Evolutionary conservation across 2,329 filamentous ascomycete genomes (phyloP), one percentile per base, ranked within the genome.

Genomic region (Colletotrichum sp.): DNA sequence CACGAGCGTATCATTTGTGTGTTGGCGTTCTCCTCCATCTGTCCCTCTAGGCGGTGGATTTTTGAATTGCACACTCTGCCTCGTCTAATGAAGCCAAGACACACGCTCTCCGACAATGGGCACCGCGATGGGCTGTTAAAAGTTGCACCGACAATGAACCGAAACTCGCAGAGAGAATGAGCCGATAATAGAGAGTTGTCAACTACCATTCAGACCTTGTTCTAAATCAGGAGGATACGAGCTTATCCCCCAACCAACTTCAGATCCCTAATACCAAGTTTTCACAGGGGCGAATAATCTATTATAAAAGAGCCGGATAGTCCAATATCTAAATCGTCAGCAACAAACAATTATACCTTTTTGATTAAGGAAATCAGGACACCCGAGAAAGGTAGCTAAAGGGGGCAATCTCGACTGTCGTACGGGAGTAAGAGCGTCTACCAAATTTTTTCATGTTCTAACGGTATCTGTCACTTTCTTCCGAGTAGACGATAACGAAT

Each of bases 151-250:
- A 21, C 9, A 7, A 48, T 48, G 43, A n/a, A 13, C n/a, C n/a
- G 5, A 0, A 48, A 12, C 5, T 3, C 2, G 1, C 43, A 18
- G 4, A 48, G 43, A 21, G 43, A 43, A 2, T 1, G 18, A 12
- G 43, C 10, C n/a, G 4, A 21, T 48, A 3, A n/a, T 21, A 7
- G n/a, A 7, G 10, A 1, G 0, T 48, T 16, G 5, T 18, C n/a
- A 13, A 21, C n/a, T 21, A 3, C 0, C 9, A 21, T 21, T 48
- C n/a, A 1, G 5, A 48, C 18, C 2, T 48, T 3, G 38, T 48
- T 48, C 18, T 43, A 3, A 3, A 21, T 6, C 3, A 9, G 10
- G 9, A 48, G 43, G 6, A 48, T 13, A 13, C 18, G 9, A 48
- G n/a, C 1, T 43, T 3, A 3, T 10, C 38, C 5, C 38, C 43